A percentile compares a stretch with the other conserved stretches of the same genome.
Conservation (phyloP, 805 yeast genomes). For the Candida anglica region DNA sequence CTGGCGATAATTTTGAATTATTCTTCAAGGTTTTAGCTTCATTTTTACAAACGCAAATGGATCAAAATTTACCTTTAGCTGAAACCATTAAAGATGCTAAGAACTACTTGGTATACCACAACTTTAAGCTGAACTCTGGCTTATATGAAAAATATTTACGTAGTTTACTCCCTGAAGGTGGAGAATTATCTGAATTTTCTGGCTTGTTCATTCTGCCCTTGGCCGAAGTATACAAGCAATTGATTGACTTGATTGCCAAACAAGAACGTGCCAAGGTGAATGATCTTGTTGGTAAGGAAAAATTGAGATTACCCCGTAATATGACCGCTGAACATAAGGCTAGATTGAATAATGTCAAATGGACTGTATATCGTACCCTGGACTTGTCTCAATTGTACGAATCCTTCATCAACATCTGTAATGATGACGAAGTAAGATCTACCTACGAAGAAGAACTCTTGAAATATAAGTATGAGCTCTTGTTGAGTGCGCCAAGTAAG, state of each 20-base stretch:
- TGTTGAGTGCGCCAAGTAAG: slow-evolving; percentile 54
- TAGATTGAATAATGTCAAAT: slow-evolving; percentile 34
- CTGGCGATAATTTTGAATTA: slow-evolving; percentile 30
- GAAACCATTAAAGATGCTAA: slow-evolving; percentile 48
- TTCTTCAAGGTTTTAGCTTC: slow-evolving; percentile 48
- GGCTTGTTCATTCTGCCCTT: slow-evolving; percentile 38
- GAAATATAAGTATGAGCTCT: slow-evolving; percentile 49
- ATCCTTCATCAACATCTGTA: slow-evolving; percentile 49
- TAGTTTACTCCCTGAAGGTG: slow-evolving; percentile 50
- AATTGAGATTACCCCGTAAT: slow-evolving; percentile 44
- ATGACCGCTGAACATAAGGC: slow-evolving; percentile 37
- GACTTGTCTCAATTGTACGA: slow-evolving; percentile 52
- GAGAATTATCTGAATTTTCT: slow-evolving; percentile 51
- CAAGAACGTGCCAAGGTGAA: slow-evolving; percentile 41
- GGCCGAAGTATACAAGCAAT: slow-evolving; percentile 42
- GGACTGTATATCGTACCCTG: slow-evolving; percentile 49
- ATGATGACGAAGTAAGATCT: slow-evolving; percentile 60
- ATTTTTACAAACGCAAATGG: slow-evolving; percentile 35
- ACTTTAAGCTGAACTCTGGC: slow-evolving; percentile 21
- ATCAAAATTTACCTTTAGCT: slow-evolving; percentile 41
- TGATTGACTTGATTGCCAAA: slow-evolving; percentile 35
- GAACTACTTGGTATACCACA: slow-evolving; percentile 38
- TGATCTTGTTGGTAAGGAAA: slow-evolving; percentile 40
- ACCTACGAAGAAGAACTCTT: slow-evolving; percentile 57
- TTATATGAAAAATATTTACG: slow-evolving; percentile 47